Conservation (phyloP, 2,329 filamentous ascomycete species). For the Geosmithia putterillii region DNA sequence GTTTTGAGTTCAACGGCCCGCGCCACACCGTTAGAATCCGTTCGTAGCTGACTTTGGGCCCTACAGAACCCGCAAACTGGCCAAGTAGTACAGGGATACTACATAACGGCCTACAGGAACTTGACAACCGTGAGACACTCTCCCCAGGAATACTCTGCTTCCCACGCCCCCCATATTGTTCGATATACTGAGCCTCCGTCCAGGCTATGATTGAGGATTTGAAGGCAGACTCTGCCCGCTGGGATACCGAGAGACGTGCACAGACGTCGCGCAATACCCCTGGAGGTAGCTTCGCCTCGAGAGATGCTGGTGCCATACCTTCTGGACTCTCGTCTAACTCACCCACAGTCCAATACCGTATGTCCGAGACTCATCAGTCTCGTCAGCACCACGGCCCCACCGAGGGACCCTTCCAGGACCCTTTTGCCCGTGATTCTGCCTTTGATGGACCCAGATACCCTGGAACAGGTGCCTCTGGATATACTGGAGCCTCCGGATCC, state of each 20-base stretch:
- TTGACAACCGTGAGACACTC: constrained; percentile 52
- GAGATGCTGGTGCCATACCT: constrained; percentile 29
- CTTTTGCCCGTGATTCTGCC: constrained; percentile 25
- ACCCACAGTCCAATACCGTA: constrained; percentile 43
- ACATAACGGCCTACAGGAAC: constrained; percentile 68
- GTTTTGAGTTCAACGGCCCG: too few relatives aligned
- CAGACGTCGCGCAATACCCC: constrained; percentile 35
- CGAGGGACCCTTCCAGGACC: constrained; percentile 21
- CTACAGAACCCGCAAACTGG: constrained; percentile 39
- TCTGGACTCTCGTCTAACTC: constrained; percentile 45
- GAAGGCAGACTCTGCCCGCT: constrained; percentile 48
- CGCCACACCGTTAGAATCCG: not conserved
- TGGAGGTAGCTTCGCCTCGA: constrained; percentile 46
- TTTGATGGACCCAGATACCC: constrained; percentile 35
- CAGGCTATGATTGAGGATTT: constrained; percentile 53
- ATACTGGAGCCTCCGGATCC: constrained; percentile 30
- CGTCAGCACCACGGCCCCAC: constrained; percentile 37
- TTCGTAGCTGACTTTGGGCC: constrained; percentile 12
- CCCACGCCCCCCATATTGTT: not conserved
- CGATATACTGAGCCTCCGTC: not conserved
- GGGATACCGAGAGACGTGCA: constrained; percentile 47
- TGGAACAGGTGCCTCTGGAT: constrained; percentile 35
- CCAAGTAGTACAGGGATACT: constrained; percentile 58
- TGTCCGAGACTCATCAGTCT: constrained; percentile 37
- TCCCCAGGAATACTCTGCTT: not conserved